Evolutionary conservation across 805 yeast genomes (phyloP), one percentile per base, ranked within the genome.

Genomic region (Candida ficus): DNA sequence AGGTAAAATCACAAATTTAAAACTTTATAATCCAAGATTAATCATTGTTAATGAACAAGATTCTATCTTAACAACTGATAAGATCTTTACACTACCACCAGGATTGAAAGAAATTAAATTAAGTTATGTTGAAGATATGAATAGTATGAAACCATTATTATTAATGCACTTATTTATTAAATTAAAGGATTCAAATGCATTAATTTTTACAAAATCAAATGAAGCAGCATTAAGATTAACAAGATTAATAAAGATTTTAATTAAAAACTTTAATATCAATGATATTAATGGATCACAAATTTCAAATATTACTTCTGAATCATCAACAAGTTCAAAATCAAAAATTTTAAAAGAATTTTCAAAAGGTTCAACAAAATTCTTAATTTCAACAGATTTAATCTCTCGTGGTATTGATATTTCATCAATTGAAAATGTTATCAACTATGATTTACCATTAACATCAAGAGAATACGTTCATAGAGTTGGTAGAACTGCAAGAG

Each of bases 401-500:
- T 85, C 97, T n/a, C 80, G 99, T 64, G 99, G 99, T 66, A 75
- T 93, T 37, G 96, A 91, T 63, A 72, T 93, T 33, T 63, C 72
- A 13, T 70, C 78, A 4, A 76, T 93, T 36, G 70, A 76, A 33
- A 75, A 78, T 46, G 96, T 93, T 11, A 66, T 93, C 38, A 93
- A 93, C 62, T 93, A 93, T 61, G 98, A 93, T 57, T 61, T 89
- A 40, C 99, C 99, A 18, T 71, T 77, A 20, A 83, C 96, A 1
- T 73, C 90, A 1, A 80, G 95, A 48, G 98, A 93, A 52, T 93
- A 93, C 51, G 88, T 93, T 21, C 99, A 93, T 63, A 75, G 99
- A 54, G 88, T 89, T 29, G 99, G 99, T 30, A 80, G 99, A 67
- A 90, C 98, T 0, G 97, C 98, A 2, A 78, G 99, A 64, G 99